These are phyloP conservation scores for Inga leiocalycina DNA, from an alignment of 306 rosid genomes.

Conservation along the genomic window DNA sequence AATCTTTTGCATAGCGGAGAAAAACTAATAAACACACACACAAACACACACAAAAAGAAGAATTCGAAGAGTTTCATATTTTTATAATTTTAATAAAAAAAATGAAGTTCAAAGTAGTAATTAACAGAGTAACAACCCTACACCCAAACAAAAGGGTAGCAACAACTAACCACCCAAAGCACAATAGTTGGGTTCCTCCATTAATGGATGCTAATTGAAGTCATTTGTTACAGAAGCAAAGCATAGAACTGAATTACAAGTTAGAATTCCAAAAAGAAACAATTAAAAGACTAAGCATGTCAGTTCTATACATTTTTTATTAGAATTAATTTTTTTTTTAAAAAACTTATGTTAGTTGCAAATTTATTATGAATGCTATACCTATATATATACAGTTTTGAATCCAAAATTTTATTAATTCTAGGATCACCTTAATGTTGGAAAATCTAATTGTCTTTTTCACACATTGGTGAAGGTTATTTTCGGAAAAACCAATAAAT, in stretches of 20 bases:
- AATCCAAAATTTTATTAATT: too few species aligned
- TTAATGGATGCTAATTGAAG: slow-evolving; percentile 25
- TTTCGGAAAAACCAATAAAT: not conserved
- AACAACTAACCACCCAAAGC: slow-evolving; percentile 9
- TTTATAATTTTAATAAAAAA: not conserved
- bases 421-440: not conserved
- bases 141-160: not conserved
- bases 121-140: slow-evolving; percentile 19
- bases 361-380: too few species aligned
- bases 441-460: not conserved
- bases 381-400: too few species aligned
- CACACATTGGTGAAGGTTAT: not conserved
- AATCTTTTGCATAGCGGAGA: not conserved
- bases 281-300: slow-evolving; percentile 10
- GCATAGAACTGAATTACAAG: slow-evolving; percentile 48
- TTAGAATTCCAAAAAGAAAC: slow-evolving; percentile 40
- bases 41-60: not conserved
- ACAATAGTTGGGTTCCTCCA: slow-evolving; percentile 20
- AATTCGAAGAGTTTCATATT: not conserved
- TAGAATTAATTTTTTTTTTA: too few species aligned
- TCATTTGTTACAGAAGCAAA: slow-evolving; percentile 33
- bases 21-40: not conserved
- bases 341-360: too few species aligned
- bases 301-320: not conserved
- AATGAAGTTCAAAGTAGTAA: not conserved